Evolutionary conservation across 345 rosid genomes (phyloP).

Genomic region (Acer saccharum): DNA sequence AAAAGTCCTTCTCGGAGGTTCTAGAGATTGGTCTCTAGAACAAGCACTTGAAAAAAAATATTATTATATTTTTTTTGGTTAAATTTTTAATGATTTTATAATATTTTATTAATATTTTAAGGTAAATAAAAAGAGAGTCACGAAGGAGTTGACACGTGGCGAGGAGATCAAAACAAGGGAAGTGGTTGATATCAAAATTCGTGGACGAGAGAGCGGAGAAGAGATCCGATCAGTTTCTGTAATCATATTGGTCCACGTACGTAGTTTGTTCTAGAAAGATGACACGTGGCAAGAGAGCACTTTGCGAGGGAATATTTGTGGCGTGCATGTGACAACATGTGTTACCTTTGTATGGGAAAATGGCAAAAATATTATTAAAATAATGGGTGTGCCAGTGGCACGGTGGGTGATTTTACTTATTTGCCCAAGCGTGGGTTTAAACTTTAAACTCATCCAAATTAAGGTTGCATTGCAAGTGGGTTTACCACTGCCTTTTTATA

Average conservation of each 20-base stretch:
- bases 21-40: constrained; percentile 35
- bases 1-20: constrained; percentile 34
- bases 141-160: constrained; percentile 56
- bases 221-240: constrained; percentile 81
- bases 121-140: constrained; percentile 26
- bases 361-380: background rate
- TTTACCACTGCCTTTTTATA: too few relatives aligned
- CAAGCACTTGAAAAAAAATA: constrained; percentile 12
- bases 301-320: background rate
- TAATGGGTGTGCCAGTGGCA: background rate
- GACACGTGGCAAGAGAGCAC: constrained; percentile 30
- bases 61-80: constrained; percentile 5
- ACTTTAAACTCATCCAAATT: too few relatives aligned
- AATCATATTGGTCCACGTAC: constrained; percentile 69
- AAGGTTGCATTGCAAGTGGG: too few relatives aligned
- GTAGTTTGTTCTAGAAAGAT: background rate
- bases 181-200: constrained; percentile 58
- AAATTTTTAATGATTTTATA: background rate
- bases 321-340: constrained; percentile 18
- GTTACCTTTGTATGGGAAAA: background rate
- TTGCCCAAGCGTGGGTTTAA: too few relatives aligned
- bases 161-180: constrained; percentile 39
- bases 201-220: constrained; percentile 73
- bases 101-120: constrained; percentile 26
- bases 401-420: too few relatives aligned